These are phyloP conservation scores for Metarhizium sp. DNA, from an alignment of 2,329 filamentous ascomycete genomes.

Conservation along the genomic window DNA sequence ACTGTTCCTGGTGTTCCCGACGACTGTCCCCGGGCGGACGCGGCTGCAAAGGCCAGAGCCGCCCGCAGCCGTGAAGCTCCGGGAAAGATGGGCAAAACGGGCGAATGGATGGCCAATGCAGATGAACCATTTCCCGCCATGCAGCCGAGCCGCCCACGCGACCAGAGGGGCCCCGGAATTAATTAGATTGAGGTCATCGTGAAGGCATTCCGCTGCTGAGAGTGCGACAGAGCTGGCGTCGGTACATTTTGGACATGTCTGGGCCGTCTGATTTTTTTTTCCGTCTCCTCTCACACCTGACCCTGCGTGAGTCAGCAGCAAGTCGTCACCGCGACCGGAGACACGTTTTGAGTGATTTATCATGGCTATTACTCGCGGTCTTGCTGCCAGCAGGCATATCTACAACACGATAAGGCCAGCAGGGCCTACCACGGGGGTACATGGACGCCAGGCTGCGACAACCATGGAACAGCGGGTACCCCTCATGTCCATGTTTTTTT, in stretches of 20 bases:
- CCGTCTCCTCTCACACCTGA: background rate
- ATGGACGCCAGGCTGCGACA: background rate
- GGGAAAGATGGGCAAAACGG: constrained; percentile 1
- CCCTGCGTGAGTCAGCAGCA: constrained; percentile 2
- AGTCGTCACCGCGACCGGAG: constrained; percentile 3
- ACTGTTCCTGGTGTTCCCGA: constrained; percentile 5
- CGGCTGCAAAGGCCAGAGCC: constrained; percentile 2
- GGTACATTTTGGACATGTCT: background rate
- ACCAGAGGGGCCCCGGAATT: background rate
- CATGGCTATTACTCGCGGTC: constrained; percentile 1
- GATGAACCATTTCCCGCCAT: background rate
- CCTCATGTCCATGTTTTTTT: background rate
- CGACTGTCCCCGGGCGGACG: background rate
- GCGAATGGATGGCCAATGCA: background rate
- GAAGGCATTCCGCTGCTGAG: background rate
- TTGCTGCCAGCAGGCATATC: background rate
- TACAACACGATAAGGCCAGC: background rate
- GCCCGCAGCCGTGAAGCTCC: constrained; percentile 6
- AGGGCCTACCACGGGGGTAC: constrained; percentile 5
- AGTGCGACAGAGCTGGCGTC: background rate
- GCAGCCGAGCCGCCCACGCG: background rate
- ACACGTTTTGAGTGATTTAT: constrained; percentile 7
- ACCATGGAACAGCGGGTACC: constrained; percentile 1
- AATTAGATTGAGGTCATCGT: background rate
- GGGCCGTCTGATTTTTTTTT: background rate